Evolutionary conservation across 257 asterid genomes (phyloP).

Genomic region (Thymus mandschuricus): DNA sequence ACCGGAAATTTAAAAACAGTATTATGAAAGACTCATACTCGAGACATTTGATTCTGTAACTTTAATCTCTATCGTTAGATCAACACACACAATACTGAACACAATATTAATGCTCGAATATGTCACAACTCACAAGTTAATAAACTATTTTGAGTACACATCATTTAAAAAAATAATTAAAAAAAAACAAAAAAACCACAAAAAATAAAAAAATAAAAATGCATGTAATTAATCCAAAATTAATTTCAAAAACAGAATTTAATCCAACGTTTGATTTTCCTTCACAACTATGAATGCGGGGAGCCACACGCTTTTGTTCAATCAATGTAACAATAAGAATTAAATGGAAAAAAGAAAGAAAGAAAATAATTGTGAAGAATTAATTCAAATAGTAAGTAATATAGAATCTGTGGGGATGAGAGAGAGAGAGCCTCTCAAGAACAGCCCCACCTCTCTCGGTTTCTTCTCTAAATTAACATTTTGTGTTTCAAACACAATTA

Average conservation of each 20-base stretch:
- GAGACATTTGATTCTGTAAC: no score
- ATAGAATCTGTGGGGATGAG: conserved; percentile 14
- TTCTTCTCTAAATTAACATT: not conserved
- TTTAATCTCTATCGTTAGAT: no score
- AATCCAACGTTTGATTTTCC: not conserved
- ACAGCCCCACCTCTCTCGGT: conserved; percentile 31
- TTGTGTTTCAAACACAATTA: not conserved
- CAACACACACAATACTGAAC: no score
- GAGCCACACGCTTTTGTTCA: conserved; percentile 5
- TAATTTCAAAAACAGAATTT: not conserved
- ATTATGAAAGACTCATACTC: no score
- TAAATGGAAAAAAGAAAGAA: not conserved
- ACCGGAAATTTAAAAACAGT: no score
- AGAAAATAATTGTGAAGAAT: not conserved
- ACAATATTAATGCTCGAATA: no score
- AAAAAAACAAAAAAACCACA: no score
- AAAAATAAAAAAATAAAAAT: no score
- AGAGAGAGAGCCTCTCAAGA: conserved; percentile 34
- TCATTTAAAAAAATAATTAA: no score
- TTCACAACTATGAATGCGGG: conserved; percentile 24
- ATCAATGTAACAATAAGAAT: not conserved
- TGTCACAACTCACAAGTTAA: no score
- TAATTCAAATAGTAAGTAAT: not conserved
- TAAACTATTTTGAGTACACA: no score
- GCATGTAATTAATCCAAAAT: no score